Conservation (phyloP, 495 filamentous ascomycete genomes). For the Penicillium alfredii region DNA sequence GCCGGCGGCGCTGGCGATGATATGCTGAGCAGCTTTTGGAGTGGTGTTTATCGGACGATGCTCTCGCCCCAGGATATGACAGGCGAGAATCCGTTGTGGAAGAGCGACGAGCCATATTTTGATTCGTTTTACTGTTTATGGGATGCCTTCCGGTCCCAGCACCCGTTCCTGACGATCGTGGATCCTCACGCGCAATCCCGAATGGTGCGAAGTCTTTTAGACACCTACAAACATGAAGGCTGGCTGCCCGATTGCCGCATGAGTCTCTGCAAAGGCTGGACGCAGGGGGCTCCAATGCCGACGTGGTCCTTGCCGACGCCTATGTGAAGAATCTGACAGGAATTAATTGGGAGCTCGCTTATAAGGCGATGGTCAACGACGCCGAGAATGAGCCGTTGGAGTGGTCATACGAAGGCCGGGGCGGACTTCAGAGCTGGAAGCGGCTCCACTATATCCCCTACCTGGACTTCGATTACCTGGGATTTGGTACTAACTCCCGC, state of each 20-base stretch:
- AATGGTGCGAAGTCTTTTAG: constrained; percentile 64
- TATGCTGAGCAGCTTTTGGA: constrained; percentile 59
- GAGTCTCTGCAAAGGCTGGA: constrained; percentile 63
- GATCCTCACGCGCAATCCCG: constrained; percentile 57
- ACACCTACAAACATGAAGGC: constrained; percentile 65
- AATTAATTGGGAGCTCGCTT: constrained; percentile 65
- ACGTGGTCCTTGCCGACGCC: constrained; percentile 62
- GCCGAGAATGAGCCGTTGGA: constrained; percentile 70
- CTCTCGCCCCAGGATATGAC: constrained; percentile 73
- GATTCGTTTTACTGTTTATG: constrained; percentile 74
- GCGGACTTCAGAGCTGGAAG: constrained; percentile 66
- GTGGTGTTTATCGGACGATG: constrained; percentile 66
- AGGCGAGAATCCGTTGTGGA: constrained; percentile 69
- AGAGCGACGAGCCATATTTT: constrained; percentile 67
- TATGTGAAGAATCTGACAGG: constrained; percentile 61
- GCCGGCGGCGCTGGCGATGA: constrained; percentile 46
- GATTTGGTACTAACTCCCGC: constrained; percentile 64
- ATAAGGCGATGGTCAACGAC: constrained; percentile 67
- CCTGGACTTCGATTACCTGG: constrained; percentile 63
- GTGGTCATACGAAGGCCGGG: constrained; percentile 66
- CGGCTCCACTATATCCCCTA: constrained; percentile 61
- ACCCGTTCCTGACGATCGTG: constrained; percentile 62
- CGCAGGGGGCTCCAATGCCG: constrained; percentile 77
- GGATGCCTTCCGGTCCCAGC: constrained; percentile 67
- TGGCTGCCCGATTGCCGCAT: constrained; percentile 67